Evolutionary conservation across 352 stramenopile genomes (phyloP).

Genomic region (Globisporangium uncinulatum): DNA sequence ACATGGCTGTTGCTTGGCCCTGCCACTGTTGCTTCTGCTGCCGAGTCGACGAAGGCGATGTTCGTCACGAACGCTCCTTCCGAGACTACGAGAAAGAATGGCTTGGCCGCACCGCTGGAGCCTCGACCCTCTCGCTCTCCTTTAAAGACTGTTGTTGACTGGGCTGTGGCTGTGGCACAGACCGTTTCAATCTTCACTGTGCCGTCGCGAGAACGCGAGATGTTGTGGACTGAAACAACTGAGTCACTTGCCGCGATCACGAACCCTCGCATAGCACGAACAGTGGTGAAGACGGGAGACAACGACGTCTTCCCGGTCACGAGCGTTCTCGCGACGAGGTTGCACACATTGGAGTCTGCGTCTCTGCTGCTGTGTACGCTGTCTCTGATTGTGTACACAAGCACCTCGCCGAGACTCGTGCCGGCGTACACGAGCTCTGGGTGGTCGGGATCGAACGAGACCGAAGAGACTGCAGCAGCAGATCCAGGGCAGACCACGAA

Average conservation of each 20-base stretch:
- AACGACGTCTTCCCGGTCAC: neutral
- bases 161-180: neutral
- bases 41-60: slow-evolving; percentile 10
- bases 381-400: slow-evolving; percentile 25
- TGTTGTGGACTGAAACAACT: slow-evolving; percentile 11
- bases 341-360: neutral
- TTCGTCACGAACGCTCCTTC: slow-evolving; percentile 22
- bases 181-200: slow-evolving; percentile 2
- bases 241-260: slow-evolving; percentile 4
- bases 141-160: neutral
- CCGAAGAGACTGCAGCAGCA: slow-evolving; percentile 24
- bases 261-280: slow-evolving; percentile 11
- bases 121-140: neutral
- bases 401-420: slow-evolving; percentile 35
- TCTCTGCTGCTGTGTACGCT: neutral
- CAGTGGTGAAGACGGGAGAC: neutral
- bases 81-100: slow-evolving; percentile 16
- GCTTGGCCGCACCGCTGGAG: neutral
- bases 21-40: neutral
- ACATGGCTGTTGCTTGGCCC: slow-evolving; percentile 6
- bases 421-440: slow-evolving; percentile 42
- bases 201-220: neutral
- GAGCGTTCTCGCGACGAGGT: slow-evolving; percentile 2
- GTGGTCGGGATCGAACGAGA: slow-evolving; percentile 36
- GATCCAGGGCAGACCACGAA: slow-evolving; percentile 39